Evolutionary conservation across 768 basidiomycete genomes (phyloP).

Genomic region (Tubosaeta sp.): DNA sequence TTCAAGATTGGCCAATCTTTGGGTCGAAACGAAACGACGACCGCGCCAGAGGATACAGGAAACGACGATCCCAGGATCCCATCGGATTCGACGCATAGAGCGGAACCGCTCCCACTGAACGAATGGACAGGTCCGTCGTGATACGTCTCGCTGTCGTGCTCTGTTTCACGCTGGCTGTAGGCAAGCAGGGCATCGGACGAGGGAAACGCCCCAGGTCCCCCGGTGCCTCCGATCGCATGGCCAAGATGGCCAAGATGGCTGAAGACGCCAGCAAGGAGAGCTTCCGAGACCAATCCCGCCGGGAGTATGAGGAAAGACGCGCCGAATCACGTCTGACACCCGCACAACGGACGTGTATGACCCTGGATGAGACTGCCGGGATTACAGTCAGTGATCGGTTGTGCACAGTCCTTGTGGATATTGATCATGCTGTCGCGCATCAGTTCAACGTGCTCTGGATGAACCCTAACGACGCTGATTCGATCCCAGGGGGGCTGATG

Average conservation of each 20-base stretch:
- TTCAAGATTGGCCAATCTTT: constrained; percentile 82
- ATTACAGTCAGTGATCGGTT: constrained; percentile 37
- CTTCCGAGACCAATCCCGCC: constrained; percentile 67
- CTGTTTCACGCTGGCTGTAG: constrained; percentile 36
- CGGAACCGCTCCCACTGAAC: constrained; percentile 68
- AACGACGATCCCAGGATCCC: constrained; percentile 1
- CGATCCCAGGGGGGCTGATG: constrained; percentile 64
- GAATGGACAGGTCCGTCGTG: constrained; percentile 73
- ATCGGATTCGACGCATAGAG: constrained; percentile 38
- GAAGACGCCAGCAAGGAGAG: constrained; percentile 49
- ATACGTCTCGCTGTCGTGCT: not conserved
- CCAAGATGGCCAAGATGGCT: constrained; percentile 66
- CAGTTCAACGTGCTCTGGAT: constrained; percentile 85
- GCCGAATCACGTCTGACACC: constrained; percentile 67
- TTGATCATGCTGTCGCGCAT: constrained; percentile 5
- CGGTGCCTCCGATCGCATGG: constrained; percentile 54
- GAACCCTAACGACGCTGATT: constrained; percentile 57
- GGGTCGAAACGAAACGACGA: constrained; percentile 38
- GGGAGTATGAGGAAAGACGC: constrained; percentile 72
- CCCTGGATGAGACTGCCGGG: constrained; percentile 71
- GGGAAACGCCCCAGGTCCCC: constrained; percentile 70
- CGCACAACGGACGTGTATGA: constrained; percentile 70
- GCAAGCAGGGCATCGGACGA: constrained; percentile 72
- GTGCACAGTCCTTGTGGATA: not conserved
- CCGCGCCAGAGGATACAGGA: constrained; percentile 1